These are phyloP conservation scores for Blastobotrys buckinghamii DNA, from an alignment of 1,139 yeast genomes.

Conservation along the genomic window DNA sequence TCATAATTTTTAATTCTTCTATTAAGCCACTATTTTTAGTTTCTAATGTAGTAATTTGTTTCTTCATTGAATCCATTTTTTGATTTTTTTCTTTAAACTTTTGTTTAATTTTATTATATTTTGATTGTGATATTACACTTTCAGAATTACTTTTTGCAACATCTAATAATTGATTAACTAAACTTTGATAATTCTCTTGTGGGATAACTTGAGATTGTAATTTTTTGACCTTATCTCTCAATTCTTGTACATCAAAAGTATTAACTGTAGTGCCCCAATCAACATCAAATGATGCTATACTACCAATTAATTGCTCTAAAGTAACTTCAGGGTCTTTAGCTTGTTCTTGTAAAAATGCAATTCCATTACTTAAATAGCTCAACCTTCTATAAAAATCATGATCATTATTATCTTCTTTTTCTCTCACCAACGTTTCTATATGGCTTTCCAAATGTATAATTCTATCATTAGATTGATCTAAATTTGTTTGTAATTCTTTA, in stretches of 20 bases:
- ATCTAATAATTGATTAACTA: slow-evolving; percentile 4
- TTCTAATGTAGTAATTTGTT: not conserved
- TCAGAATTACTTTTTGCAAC: not conserved
- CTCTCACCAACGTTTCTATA: not conserved
- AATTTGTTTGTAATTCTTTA: not conserved
- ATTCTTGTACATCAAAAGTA: not conserved
- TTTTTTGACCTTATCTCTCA: not conserved
- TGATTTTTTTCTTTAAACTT: slow-evolving; percentile 1
- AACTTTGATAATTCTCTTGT: not conserved
- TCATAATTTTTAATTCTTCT: not conserved
- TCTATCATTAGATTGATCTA: not conserved
- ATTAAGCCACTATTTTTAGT: not conserved
- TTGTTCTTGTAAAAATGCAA: slow-evolving; percentile 7
- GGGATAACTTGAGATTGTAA: not conserved
- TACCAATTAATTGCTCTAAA: not conserved
- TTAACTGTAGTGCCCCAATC: not conserved
- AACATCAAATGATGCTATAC: slow-evolving; percentile 5
- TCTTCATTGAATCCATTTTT: not conserved
- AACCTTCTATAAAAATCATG: not conserved
- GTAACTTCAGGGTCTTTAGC: slow-evolving; percentile 1
- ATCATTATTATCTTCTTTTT: not conserved
- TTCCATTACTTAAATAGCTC: not conserved
- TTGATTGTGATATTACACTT: not conserved
- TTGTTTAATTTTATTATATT: slow-evolving; percentile 2
- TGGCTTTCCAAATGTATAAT: not conserved